Base-by-base conservation (phyloP, 169 alveolate species). In the Miamiensis avidus region DNA sequence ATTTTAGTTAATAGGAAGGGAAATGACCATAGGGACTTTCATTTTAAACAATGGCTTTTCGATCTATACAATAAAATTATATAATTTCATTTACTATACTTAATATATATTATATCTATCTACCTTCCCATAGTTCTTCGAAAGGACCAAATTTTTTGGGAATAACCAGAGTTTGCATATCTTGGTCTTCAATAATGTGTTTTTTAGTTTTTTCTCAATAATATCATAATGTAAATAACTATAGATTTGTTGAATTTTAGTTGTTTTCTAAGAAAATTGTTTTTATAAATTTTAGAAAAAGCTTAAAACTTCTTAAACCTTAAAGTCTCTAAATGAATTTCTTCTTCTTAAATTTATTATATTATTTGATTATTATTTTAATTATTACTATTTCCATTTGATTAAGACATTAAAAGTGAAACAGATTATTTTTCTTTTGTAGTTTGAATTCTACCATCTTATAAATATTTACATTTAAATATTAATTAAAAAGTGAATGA, bases 1-100 rank as follows among this genome's bases (percentile, higher is more conserved):
- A 85, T 33, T 79, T 76, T 15, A 92, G 25, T 76, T 82, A 82
- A 89, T 88, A 92, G n/a, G 94, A 81, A 74, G 88, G 79, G 75
- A 85, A 89, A 26, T 75, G 29, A 77, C 76, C 30, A 65, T 77
- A 86, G 0, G 87, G 90, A 81, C 82, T 49, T 11, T 49, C 69
- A 4, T 20, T 49, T 20, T 49, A 49, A 49, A 11, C 4, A 49
- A 11, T 49, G 20, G 69, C 20, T 49, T 49, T 49, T 20, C 20
- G 4, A 49, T 49, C 69, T 49, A 49, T 49, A n/a, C n/a, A n/a
- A n/a, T n/a, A n/a, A n/a, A n/a, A n/a, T n/a, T n/a, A n/a, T n/a
- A 11, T 49, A 11, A 49, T 49, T 49, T 49, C 4, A 11, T 49
- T 49, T 49, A 49, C 20, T 49, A 49, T 76, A 77, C 75, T 31